A percentile compares a stretch with the other conserved stretches of the same genome.
phyloP scores from a whole-genome alignment of 257 asterid species.

The Solanum megistacrolobum region DNA sequence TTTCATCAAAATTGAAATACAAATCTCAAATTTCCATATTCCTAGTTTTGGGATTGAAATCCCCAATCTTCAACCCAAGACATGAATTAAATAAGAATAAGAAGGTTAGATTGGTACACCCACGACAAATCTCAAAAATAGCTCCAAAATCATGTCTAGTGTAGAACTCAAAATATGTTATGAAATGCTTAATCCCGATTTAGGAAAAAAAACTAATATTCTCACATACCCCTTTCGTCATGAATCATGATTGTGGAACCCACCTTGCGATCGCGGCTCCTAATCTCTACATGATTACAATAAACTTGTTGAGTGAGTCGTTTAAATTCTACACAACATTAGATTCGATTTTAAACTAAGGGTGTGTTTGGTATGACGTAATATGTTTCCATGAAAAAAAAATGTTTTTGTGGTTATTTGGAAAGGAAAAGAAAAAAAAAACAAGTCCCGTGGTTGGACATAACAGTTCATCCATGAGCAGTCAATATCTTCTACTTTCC shows the following conservation, averaged over 20 bases:
- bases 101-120: not conserved
- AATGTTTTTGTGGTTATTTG: not conserved
- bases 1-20: not conserved
- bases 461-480: too few species aligned
- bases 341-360: not conserved
- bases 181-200: not conserved
- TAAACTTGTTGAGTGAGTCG: not conserved
- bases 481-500: not conserved
- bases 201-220: not conserved
- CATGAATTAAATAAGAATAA: not conserved
- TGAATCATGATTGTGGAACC: not conserved
- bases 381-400: too few species aligned
- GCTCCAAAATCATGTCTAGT: not conserved
- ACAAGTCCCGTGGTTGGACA: not conserved
- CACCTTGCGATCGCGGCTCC: not conserved
- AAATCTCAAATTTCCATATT: not conserved
- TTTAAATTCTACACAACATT: too few species aligned
- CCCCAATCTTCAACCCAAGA: not conserved
- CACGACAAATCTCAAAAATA: not conserved
- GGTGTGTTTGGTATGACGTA: not conserved
- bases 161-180: not conserved
- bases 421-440: not conserved
- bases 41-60: not conserved
- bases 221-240: not conserved
- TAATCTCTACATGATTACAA: not conserved